Evolutionary conservation across 768 basidiomycete species (phyloP).

Genomic region (Tulasnella sp.): DNA sequence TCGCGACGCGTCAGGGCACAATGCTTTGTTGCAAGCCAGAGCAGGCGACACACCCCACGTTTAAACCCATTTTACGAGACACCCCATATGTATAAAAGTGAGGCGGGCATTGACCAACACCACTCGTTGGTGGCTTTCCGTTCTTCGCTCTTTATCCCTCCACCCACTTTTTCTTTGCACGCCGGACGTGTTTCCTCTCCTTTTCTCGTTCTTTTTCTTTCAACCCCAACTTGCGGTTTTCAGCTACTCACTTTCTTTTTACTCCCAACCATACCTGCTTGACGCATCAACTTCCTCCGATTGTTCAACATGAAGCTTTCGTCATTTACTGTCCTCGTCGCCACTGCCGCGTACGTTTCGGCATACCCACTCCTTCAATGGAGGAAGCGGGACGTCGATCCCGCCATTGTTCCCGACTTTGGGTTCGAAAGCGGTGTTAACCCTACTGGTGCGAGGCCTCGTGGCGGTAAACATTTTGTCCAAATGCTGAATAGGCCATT

Average conservation of each 20-base stretch:
- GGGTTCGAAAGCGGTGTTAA: constrained; percentile 49
- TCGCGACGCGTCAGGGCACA: neutral
- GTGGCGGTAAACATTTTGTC: constrained; percentile 17
- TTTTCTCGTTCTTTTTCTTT: neutral
- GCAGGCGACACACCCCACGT: neutral
- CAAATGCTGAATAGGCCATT: neutral
- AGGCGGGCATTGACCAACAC: neutral
- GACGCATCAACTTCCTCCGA: neutral
- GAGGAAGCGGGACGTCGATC: constrained; percentile 2
- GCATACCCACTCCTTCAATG: neutral
- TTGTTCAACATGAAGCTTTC: neutral
- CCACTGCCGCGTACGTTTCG: neutral
- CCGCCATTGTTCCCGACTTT: constrained; percentile 50
- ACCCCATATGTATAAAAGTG: neutral
- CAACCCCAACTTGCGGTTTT: neutral
- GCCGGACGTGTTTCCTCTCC: too few relatives aligned
- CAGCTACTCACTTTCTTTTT: neutral
- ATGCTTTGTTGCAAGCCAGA: neutral
- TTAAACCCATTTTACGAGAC: neutral
- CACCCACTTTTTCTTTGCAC: too few relatives aligned
- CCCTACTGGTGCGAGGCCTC: constrained; percentile 44
- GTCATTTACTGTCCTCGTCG: neutral
- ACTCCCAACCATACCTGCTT: neutral
- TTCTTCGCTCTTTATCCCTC: neutral
- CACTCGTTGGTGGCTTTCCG: neutral